These are phyloP conservation scores for Ordospora colligata DNA, from an alignment of 371 early-diverging fungal species.

Conservation along the genomic window DNA sequence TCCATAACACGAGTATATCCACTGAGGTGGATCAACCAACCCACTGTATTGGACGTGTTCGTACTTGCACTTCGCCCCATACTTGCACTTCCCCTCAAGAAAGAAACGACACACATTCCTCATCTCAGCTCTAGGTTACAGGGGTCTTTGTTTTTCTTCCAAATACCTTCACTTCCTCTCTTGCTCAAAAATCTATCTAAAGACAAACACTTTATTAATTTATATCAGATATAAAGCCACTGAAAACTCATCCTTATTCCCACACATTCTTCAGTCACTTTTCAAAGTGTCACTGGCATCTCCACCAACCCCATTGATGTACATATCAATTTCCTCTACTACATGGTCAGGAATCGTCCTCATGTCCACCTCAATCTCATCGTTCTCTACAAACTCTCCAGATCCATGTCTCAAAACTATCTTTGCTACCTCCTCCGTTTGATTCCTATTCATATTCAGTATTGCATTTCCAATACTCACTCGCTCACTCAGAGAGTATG, in stretches of 20 bases:
- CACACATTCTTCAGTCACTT: background rate
- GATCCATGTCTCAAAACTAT: slow-evolving; percentile 36
- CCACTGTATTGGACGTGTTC: slow-evolving; percentile 17
- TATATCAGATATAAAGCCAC: background rate
- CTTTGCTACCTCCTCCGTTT: slow-evolving; percentile 38
- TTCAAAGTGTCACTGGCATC: background rate
- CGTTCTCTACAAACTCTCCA: slow-evolving; percentile 43
- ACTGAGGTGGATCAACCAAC: slow-evolving; percentile 49
- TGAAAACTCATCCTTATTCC: background rate
- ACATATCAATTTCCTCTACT: slow-evolving; percentile 45
- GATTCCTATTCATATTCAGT: slow-evolving; percentile 19
- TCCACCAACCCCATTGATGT: slow-evolving; percentile 6
- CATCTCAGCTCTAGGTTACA: slow-evolving; percentile 22
- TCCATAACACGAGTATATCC: slow-evolving; percentile 23
- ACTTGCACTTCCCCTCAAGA: slow-evolving; percentile 43
- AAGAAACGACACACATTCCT: slow-evolving; percentile 40
- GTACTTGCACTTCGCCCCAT: slow-evolving; percentile 40
- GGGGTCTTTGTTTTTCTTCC: slow-evolving; percentile 12
- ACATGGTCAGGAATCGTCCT: slow-evolving; percentile 46
- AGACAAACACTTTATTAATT: slow-evolving; percentile 7
- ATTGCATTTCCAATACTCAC: slow-evolving; percentile 39
- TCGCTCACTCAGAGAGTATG: slow-evolving; percentile 38
- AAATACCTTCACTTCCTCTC: background rate
- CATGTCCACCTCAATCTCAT: slow-evolving; percentile 56
- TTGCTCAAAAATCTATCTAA: background rate